Conservation (phyloP, 2,329 filamentous ascomycete species). For the Colletotrichum sojae region DNA sequence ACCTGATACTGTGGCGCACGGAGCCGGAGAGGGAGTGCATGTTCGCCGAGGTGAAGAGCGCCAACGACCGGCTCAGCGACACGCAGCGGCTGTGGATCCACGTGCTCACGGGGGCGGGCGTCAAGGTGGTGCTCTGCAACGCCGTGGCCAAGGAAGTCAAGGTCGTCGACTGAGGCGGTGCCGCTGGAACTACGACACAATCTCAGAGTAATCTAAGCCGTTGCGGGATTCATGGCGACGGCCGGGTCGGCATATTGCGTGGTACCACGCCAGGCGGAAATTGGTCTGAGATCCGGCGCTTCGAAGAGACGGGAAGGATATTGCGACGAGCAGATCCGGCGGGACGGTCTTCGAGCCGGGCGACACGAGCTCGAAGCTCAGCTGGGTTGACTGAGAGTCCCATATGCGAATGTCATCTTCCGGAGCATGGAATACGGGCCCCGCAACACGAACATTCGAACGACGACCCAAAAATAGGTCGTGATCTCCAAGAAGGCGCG, state of each 20-base stretch:
- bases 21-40: constrained; percentile 68
- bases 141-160: constrained; percentile 69
- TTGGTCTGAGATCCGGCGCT: constrained; percentile 28
- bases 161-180: constrained; percentile 53
- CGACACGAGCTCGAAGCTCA: constrained; percentile 2
- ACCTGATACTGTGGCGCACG: constrained; percentile 88
- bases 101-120: constrained; percentile 86
- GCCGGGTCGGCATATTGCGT: constrained; percentile 10
- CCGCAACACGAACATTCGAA: no score
- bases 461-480: constrained; percentile 33
- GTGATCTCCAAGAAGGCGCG: background rate
- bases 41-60: constrained; percentile 85
- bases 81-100: constrained; percentile 98
- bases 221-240: background rate
- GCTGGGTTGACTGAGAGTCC: background rate
- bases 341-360: background rate
- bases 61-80: constrained; percentile 94
- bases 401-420: constrained; percentile 3
- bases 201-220: no score
- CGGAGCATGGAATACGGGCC: constrained; percentile 18
- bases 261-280: constrained; percentile 31
- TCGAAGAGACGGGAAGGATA: constrained; percentile 2
- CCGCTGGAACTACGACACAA: no score
- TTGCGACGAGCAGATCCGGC: constrained; percentile 4
- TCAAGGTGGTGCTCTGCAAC: constrained; percentile 86